Base-by-base conservation (phyloP, 805 yeast genomes). In the Candida railenensis region DNA sequence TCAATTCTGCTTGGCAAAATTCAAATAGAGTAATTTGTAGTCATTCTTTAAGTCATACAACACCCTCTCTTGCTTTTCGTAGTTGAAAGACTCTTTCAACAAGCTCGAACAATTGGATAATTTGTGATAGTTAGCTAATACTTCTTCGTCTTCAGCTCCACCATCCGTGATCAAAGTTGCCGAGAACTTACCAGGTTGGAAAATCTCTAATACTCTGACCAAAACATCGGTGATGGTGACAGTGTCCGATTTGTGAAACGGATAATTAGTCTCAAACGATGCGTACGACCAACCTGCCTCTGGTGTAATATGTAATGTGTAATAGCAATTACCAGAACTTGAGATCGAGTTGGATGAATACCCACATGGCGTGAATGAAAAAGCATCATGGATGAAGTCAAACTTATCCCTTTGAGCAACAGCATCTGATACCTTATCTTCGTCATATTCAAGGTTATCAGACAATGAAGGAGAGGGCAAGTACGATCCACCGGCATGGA, bases 251-350 rank as follows among this genome's bases (percentile, higher is more conserved):
- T 52, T 55, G 9, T 79, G 69, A 43, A 72, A 72, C 5, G 86
- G 84, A 36, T 83, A 88, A 63, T 89, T 92, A 18, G 97, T 83
- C 63, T 94, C 98, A 65, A 94, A 94, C 8, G 96, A 87, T 3
- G 98, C 98, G 66, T 92, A 92, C 3, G 97, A 89, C 89, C 95
- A 92, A 33, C 92, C 96, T 19, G 74, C 63, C 62, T 94, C 98
- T 0, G 98, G 98, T 0, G 99, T 94, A 37, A 94, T 87, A 62
- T 94, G 98, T 48, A 91, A 73, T 7, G 97, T 92, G 61, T 86
- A 87, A 59, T 81, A 81, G 54, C 78, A 75, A 18, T 66, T 67
- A 8, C 65, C 72, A 37, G 74, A 78, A 39, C 80, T 73, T 39
- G 86, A 63, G 34, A 91, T 73, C 16, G 95, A 84, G 65, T 92